These are phyloP conservation scores for Melanogaster broomeanus DNA, from an alignment of 768 basidiomycete genomes.

Conservation along the genomic window DNA sequence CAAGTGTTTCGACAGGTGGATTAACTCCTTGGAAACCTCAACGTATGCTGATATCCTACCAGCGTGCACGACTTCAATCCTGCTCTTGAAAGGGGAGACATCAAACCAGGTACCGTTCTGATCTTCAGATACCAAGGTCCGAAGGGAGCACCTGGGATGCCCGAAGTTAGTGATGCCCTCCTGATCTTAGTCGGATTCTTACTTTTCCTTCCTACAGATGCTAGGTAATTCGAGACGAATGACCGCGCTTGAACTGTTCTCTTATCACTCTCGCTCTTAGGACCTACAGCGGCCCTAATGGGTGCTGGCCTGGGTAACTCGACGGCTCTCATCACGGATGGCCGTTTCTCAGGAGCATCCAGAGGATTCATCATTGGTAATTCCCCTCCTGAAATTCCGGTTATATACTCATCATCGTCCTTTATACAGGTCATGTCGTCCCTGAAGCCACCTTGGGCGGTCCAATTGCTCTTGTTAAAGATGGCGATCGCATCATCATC, in stretches of 20 bases:
- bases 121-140: slow-evolving; percentile 90
- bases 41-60: slow-evolving; percentile 3
- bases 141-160: slow-evolving; percentile 92
- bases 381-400: slow-evolving; percentile 10
- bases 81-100: slow-evolving; percentile 70
- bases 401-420: slow-evolving; percentile 38
- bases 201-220: slow-evolving; percentile 37
- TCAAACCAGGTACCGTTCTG: slow-evolving; percentile 73
- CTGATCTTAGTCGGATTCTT: background rate
- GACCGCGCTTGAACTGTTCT: background rate
- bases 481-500: slow-evolving; percentile 79
- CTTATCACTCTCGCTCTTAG: slow-evolving; percentile 29
- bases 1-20: slow-evolving; percentile 74
- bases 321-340: slow-evolving; percentile 85
- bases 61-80: slow-evolving; percentile 74
- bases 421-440: slow-evolving; percentile 56
- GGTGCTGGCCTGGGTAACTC: slow-evolving; percentile 80
- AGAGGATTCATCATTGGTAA: slow-evolving; percentile 62
- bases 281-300: slow-evolving; percentile 82
- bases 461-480: slow-evolving; percentile 83
- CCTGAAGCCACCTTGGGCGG: slow-evolving; percentile 78
- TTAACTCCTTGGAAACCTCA: background rate
- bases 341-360: slow-evolving; percentile 85
- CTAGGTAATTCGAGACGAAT: slow-evolving; percentile 32
- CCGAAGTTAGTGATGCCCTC: slow-evolving; percentile 50